Conservation (phyloP, 2,329 filamentous ascomycete genomes). For the Monilinia fructigena region DNA sequence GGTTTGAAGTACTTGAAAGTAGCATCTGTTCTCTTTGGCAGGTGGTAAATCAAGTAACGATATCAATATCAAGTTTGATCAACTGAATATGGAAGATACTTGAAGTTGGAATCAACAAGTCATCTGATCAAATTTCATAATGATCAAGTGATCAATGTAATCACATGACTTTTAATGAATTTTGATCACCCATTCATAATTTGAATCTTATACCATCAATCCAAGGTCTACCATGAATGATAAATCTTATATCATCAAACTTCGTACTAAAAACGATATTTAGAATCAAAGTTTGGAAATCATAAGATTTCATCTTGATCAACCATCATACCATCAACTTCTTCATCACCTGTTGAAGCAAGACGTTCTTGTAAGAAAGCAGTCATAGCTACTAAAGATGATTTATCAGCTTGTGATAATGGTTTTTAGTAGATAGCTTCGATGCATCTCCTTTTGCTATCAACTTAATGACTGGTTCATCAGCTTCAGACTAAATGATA, state of each 20-base stretch:
- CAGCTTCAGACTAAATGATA: constrained; percentile 44
- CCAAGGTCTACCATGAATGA: too few relatives aligned
- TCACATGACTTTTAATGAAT: neutral
- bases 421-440: constrained; percentile 19
- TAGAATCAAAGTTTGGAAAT: neutral
- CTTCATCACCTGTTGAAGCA: constrained; percentile 13
- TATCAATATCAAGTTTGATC: too few relatives aligned
- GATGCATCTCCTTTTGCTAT: constrained; percentile 38
- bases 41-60: neutral
- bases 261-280: neutral
- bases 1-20: neutral
- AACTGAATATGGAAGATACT: neutral
- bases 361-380: constrained; percentile 29
- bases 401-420: constrained; percentile 26
- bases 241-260: neutral
- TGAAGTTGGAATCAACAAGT: neutral
- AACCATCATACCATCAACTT: neutral
- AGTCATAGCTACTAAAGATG: constrained; percentile 30
- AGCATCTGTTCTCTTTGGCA: neutral
- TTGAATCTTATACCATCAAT: neutral
- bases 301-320: neutral
- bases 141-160: neutral
- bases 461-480: constrained; percentile 43
- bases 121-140: neutral
- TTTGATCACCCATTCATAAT: neutral